Percentiles rank a stretch among this genome's conserved stretches.
These are phyloP conservation scores for Globisporangium iwayamae DNA, from an alignment of 352 stramenopile genomes.

Conservation along the genomic window DNA sequence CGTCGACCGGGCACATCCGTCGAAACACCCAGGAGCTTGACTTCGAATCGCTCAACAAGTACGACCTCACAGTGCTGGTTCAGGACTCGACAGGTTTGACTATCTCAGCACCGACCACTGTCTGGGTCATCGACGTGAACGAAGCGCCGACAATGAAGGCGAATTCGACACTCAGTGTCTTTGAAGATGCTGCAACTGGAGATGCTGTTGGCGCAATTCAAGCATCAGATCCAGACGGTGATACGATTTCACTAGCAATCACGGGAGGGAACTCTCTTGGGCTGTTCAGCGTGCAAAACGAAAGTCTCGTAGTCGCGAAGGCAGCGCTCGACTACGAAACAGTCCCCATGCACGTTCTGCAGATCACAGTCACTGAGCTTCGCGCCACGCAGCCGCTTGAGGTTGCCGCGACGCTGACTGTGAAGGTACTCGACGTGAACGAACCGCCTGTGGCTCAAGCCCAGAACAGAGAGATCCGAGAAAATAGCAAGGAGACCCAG, in stretches of 20 bases:
- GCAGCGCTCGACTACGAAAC: slow-evolving; percentile 11
- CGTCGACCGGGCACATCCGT: slow-evolving; percentile 23
- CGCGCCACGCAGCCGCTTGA: not conserved
- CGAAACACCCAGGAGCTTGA: slow-evolving; percentile 17
- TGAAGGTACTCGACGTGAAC: slow-evolving; percentile 25
- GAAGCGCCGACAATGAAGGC: slow-evolving; percentile 21
- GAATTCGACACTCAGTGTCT: slow-evolving; percentile 18
- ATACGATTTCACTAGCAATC: slow-evolving; percentile 2
- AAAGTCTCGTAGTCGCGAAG: slow-evolving; percentile 4
- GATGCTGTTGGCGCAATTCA: not conserved
- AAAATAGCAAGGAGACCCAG: slow-evolving; percentile 22
- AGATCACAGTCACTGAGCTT: slow-evolving; percentile 8
- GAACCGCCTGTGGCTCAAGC: slow-evolving; percentile 20
- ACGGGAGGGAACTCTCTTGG: slow-evolving; percentile 6
- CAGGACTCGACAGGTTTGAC: slow-evolving; percentile 19
- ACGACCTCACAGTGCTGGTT: slow-evolving; percentile 23
- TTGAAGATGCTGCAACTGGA: slow-evolving; percentile 16
- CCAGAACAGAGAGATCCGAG: slow-evolving; percentile 19
- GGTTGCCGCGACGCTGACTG: not conserved
- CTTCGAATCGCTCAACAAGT: slow-evolving; percentile 29
- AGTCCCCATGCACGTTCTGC: not conserved
- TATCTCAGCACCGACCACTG: slow-evolving; percentile 7
- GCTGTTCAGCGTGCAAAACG: slow-evolving; percentile 3
- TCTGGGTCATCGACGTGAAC: slow-evolving; percentile 34
- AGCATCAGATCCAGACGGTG: slow-evolving; percentile 5